Evolutionary conservation across 2,329 filamentous ascomycete genomes (phyloP).

Genomic region (Colletotrichum destructivum): DNA sequence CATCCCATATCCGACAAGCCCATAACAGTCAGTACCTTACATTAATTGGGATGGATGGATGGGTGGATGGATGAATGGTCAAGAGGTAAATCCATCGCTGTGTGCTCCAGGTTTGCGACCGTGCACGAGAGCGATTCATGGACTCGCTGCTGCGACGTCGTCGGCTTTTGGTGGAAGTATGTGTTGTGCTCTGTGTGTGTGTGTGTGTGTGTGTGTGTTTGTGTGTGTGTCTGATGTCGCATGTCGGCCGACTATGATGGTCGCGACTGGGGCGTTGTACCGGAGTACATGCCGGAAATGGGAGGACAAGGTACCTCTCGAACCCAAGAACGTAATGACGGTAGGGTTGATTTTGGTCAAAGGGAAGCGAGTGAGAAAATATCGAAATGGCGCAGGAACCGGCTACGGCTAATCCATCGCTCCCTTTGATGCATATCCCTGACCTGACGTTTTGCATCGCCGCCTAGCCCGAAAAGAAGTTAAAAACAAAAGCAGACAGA

Average conservation of each 20-base stretch:
- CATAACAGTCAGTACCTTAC: neutral
- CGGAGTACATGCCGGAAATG: neutral
- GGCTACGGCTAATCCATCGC: slow-evolving; percentile 2
- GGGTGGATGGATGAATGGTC: too few species aligned
- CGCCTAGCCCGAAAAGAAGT: neutral
- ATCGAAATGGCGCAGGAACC: slow-evolving; percentile 6
- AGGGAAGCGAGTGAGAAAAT: slow-evolving; percentile 12
- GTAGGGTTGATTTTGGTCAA: slow-evolving; percentile 11
- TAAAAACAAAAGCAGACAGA: neutral
- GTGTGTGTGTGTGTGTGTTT: slow-evolving; percentile 16
- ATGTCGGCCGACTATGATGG: slow-evolving; percentile 33
- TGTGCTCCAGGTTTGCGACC: slow-evolving; percentile 18
- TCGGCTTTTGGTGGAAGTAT: slow-evolving; percentile 4
- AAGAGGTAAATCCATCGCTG: neutral
- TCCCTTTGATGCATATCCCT: slow-evolving; percentile 12
- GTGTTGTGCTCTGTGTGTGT: slow-evolving; percentile 13
- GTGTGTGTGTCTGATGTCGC: slow-evolving; percentile 40
- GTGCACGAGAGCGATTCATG: slow-evolving; percentile 41
- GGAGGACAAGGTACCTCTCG: slow-evolving; percentile 21
- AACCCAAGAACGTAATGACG: slow-evolving; percentile 6
- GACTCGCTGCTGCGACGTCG: slow-evolving; percentile 19
- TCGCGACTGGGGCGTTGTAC: slow-evolving; percentile 27
- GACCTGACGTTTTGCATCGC: neutral
- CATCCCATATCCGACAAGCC: neutral
- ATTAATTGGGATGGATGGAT: too few species aligned